Evolutionary conservation across 345 rosid species (phyloP).

Genomic region (Angophora floribunda): DNA sequence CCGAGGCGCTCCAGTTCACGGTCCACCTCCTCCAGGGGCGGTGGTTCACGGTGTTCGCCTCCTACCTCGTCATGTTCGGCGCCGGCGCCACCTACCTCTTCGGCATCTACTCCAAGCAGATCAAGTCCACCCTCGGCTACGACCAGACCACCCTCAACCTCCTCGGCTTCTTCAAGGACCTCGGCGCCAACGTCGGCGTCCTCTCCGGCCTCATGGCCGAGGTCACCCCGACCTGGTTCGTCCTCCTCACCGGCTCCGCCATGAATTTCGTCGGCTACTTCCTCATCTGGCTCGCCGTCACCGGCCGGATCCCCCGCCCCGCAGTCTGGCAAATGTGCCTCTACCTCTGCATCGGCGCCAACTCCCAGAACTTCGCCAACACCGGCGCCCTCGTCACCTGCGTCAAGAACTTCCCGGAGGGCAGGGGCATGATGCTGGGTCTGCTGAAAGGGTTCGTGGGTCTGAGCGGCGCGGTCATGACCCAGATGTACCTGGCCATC

Average conservation of each 20-base stretch:
- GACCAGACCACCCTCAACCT: constrained; percentile 79
- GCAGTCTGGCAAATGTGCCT: constrained; percentile 79
- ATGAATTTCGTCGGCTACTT: constrained; percentile 79
- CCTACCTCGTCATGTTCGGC: constrained; percentile 82
- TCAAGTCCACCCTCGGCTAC: constrained; percentile 65
- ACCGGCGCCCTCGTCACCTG: constrained; percentile 87
- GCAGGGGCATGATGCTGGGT: constrained; percentile 78
- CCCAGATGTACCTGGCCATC: constrained; percentile 72
- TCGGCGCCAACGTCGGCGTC: constrained; percentile 82
- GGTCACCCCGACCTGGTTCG: constrained; percentile 86
- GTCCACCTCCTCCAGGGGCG: constrained; percentile 46
- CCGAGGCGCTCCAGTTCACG: constrained; percentile 21
- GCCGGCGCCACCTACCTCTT: constrained; percentile 88
- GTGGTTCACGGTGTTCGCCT: constrained; percentile 89
- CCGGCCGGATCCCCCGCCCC: constrained; percentile 53
- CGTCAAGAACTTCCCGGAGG: constrained; percentile 79
- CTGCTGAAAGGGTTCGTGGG: constrained; percentile 78
- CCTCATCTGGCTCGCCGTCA: constrained; percentile 78
- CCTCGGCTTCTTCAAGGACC: constrained; percentile 77
- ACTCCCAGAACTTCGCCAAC: constrained; percentile 80
- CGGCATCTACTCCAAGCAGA: constrained; percentile 72
- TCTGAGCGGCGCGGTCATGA: constrained; percentile 75
- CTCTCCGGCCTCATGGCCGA: constrained; percentile 75
- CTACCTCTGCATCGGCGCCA: constrained; percentile 73
- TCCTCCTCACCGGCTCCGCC: constrained; percentile 66